A percentile compares a stretch with the other conserved stretches of the same genome.
phyloP scores from a whole-genome alignment of 2,329 filamentous ascomycete genomes.

The Raffaelea albimanens region DNA sequence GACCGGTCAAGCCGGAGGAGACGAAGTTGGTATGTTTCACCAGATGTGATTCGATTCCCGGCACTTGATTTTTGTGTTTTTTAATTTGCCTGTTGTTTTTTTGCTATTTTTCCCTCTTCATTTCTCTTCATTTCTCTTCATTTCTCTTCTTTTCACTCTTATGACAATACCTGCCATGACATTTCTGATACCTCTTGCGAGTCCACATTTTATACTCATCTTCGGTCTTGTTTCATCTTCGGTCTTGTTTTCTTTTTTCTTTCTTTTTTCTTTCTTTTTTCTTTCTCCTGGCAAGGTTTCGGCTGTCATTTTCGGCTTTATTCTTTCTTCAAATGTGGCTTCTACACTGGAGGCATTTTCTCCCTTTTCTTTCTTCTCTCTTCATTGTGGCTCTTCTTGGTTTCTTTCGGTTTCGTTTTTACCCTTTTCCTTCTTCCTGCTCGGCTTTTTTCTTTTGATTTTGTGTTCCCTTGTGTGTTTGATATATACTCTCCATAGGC shows the following conservation, averaged over 20 bases:
- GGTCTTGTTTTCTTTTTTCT: conserved; percentile 12
- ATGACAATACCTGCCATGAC: conserved; percentile 5
- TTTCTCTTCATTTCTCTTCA: conserved; percentile 8
- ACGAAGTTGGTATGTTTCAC: conserved; percentile 98
- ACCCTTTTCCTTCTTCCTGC: not conserved
- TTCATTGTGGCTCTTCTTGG: too few species aligned
- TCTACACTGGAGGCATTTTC: conserved; percentile 1
- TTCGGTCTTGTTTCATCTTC: conserved; percentile 12
- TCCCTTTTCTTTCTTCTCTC: not conserved
- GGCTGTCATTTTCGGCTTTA: conserved; percentile 12
- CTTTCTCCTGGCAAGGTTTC: conserved; percentile 6
- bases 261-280: conserved; percentile 14
- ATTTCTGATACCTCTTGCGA: conserved; percentile 21
- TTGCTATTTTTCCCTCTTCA: not conserved
- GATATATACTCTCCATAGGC: conserved; percentile 16
- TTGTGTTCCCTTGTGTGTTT: conserved; percentile 4
- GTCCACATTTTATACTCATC: conserved; percentile 14
- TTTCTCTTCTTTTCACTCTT: conserved; percentile 13
- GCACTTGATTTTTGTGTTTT: not conserved
- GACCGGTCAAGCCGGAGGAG: conserved; percentile 55
- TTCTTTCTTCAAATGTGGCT: conserved; percentile 8
- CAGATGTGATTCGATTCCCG: conserved; percentile 61
- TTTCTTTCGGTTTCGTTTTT: not conserved
- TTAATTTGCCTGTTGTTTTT: conserved; percentile 16
- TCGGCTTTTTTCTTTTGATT: not conserved